Percentiles rank a stretch among this genome's conserved stretches.
Evolutionary conservation across 192 early-diverging fungal species (phyloP).

Genomic region (Mycoemilia scoparia): DNA sequence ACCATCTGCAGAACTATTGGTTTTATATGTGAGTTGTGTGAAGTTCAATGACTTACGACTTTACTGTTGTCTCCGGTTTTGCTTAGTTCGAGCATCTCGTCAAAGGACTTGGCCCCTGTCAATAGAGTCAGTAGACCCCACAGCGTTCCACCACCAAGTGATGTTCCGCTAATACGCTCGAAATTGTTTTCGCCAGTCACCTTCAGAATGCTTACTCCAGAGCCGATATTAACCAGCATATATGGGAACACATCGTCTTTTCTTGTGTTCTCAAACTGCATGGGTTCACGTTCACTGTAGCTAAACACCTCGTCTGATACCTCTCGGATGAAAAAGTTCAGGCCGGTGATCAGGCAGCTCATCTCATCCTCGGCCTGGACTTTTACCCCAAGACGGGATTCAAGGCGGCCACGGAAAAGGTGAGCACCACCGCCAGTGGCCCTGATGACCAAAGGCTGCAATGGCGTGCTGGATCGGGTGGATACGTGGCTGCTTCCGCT

Average conservation of each 20-base stretch:
- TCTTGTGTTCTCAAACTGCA: slow-evolving; percentile 36
- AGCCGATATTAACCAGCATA: slow-evolving; percentile 94
- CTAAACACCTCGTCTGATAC: slow-evolving; percentile 90
- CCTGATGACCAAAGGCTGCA: slow-evolving; percentile 34
- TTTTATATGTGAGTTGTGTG: slow-evolving; percentile 7
- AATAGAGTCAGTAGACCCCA: slow-evolving; percentile 84
- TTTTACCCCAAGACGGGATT: slow-evolving; percentile 43
- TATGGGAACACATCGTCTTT: slow-evolving; percentile 62
- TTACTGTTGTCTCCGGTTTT: slow-evolving; percentile 82
- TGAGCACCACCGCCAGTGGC: slow-evolving; percentile 83
- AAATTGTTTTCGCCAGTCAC: slow-evolving; percentile 73
- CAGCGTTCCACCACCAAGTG: slow-evolving; percentile 85
- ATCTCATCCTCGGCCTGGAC: slow-evolving; percentile 86
- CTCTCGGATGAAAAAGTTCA: slow-evolving; percentile 83
- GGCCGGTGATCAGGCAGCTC: slow-evolving; percentile 64
- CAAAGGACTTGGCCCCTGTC: slow-evolving; percentile 75
- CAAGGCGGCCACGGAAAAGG: slow-evolving; percentile 50
- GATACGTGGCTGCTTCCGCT: neutral
- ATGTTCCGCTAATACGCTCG: slow-evolving; percentile 77
- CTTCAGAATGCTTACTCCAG: slow-evolving; percentile 89
- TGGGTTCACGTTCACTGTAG: slow-evolving; percentile 57
- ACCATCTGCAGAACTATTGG: slow-evolving; percentile 6
- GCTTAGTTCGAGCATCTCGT: slow-evolving; percentile 72
- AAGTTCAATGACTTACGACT: too few relatives aligned
- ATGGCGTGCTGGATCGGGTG: slow-evolving; percentile 1